Percentiles rank a stretch among this genome's conserved stretches.
phyloP scores from a whole-genome alignment of 345 rosid species.

The Camelina laxa region DNA sequence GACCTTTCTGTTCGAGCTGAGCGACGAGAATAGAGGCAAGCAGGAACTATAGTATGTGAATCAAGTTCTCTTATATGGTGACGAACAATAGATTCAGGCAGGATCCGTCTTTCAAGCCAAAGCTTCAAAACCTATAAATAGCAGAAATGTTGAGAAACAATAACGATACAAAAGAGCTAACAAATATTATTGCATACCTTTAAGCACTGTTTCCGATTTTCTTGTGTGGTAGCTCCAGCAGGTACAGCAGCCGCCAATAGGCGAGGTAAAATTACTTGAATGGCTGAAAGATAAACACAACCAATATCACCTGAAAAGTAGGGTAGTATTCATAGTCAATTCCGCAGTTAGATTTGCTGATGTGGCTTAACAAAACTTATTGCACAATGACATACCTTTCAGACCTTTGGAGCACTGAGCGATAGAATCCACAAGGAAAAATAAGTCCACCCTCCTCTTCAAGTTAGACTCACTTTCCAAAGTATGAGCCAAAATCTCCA shows the following conservation, averaged over 20 bases:
- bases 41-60: constrained; percentile 58
- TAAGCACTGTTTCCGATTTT: constrained; percentile 85
- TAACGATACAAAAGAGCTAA: background rate
- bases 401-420: constrained; percentile 84
- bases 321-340: background rate
- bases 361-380: background rate
- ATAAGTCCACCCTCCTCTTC: constrained; percentile 80
- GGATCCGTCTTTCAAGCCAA: constrained; percentile 89
- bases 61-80: constrained; percentile 90
- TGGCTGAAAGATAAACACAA: constrained; percentile 69
- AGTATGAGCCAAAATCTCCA: constrained; percentile 68
- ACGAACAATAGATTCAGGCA: constrained; percentile 76
- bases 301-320: constrained; percentile 70
- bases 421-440: constrained; percentile 97
- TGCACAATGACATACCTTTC: constrained; percentile 57
- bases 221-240: constrained; percentile 75
- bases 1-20: constrained; percentile 96
- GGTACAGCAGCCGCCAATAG: constrained; percentile 84
- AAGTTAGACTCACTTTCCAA: constrained; percentile 86
- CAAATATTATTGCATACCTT: constrained; percentile 55
- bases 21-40: constrained; percentile 82
- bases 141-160: constrained; percentile 6
- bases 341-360: background rate
- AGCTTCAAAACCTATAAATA: constrained; percentile 78
- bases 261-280: constrained; percentile 74